phyloP scores from a whole-genome alignment of 2,329 filamentous ascomycete species.

The Incumbomyces delicatus region DNA sequence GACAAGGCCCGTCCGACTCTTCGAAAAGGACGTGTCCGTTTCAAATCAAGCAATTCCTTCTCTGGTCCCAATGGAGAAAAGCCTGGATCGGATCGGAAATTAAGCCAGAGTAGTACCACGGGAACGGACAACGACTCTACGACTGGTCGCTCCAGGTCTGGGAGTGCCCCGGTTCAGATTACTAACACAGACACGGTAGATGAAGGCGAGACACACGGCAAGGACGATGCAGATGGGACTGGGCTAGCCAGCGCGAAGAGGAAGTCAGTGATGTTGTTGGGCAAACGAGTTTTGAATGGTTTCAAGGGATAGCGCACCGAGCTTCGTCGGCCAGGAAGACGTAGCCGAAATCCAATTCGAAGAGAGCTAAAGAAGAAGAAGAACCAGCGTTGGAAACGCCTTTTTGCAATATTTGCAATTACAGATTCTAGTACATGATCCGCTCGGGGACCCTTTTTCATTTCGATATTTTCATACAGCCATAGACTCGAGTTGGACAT shows the following conservation, averaged over 20 bases:
- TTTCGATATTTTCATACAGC: too few relatives aligned
- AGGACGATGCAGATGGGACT: neutral
- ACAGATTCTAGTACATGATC: too few relatives aligned
- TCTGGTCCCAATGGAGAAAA: neutral
- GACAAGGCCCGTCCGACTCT: neutral
- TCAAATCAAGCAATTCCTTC: constrained; percentile 5
- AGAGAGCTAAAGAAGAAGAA: neutral
- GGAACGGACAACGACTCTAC: neutral
- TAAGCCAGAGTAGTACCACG: neutral
- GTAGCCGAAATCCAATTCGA: neutral
- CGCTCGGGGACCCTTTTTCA: too few relatives aligned
- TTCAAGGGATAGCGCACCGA: constrained; percentile 25
- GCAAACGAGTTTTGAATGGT: constrained; percentile 32
- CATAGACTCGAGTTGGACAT: too few relatives aligned
- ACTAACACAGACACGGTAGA: constrained; percentile 23
- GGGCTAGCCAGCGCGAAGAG: constrained; percentile 10
- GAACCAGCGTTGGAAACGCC: neutral
- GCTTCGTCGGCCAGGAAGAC: constrained; percentile 21
- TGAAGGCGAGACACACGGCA: neutral
- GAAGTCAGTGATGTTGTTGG: constrained; percentile 32
- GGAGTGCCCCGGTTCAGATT: neutral
- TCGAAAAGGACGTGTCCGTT: constrained; percentile 14
- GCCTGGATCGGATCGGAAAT: neutral
- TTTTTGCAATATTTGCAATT: too few relatives aligned
- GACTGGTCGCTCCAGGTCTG: neutral